Evolutionary conservation across 805 yeast species (phyloP), one percentile per base, ranked within the genome.

Genomic region (Pichia cabralensis): DNA sequence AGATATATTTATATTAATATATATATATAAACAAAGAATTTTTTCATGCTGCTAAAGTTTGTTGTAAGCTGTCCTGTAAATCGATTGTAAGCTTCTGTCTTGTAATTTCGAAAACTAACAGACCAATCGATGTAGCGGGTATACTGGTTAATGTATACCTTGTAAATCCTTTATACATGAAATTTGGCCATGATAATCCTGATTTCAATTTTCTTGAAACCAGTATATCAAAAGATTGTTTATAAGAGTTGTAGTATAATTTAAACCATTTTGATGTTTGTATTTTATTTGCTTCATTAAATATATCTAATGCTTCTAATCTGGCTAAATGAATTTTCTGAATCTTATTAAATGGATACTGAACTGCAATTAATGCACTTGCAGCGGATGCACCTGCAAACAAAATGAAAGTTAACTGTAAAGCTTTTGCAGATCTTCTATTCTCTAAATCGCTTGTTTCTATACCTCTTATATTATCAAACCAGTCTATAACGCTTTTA

Each of bases 381-480:
- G 96, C 89, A 1, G 96, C 96, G 6, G 80, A 65, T 8, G 92
- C 84, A 14, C 97, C 97, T 0, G 94, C 96, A 7, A 80, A 47
- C 20, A 89, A 65, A 4, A 85, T 71, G 51, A 80, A 82, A 1
- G 78, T 53, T 2, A 88, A 77, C 45, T 71, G 74, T 26, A 83
- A 49, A n/a, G 74, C 61, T 39, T 66, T 69, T 20, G 48, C 49
- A 3, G 56, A 52, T 18, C 46, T 44, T 7, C 49, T 43, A 32
- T 47, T 46, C 8, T 41, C 39, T 9, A 40, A 44, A 12, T 39
- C 34, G 20, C 38, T 41, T 15, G 58, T 34, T 7, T 39, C 41
- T 11, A 34, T 22, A 2, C 45, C 45, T 21, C 32, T 28, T 6
- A 42, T 26, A n/a, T 22, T 27, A 18, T 36, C 42, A 22, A 42